Base-by-base conservation (phyloP, 2,329 filamentous ascomycete species). In the Paraphaeosphaeria sporulosa region DNA sequence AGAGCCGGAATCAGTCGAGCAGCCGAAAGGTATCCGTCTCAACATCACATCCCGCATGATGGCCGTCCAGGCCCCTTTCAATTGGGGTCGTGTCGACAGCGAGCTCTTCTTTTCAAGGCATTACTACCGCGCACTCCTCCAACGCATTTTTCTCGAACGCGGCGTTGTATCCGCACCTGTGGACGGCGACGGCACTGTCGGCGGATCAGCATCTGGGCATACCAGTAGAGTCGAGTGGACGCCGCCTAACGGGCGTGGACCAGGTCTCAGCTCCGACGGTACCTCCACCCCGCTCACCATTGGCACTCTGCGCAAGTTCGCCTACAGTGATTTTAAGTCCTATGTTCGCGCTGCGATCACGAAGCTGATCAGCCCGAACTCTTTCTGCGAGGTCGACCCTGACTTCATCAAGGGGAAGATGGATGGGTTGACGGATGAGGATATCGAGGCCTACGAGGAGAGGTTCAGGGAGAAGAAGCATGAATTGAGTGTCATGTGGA, bases 1-100 rank as follows among this genome's bases (percentile, higher is more conserved):
- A 17, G 50, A 43, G 1, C 25, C 51, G 13, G 17, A 9, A 7
- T 47, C 60, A 44, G 59, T 59, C 4, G 19, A 57, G 32, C 42
- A 61, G 30, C 63, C 71, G 6, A 65, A 77, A 25, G 93, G 93
- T 2, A 84, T 98, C 49, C 86, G 92, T 25, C 84, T 98, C 59
- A 98, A 99, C 78, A 97, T 98, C 73, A 99, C 95, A 4, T 93
- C 95, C 0, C 88, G 95, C 47, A 97, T 97, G 90, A 97, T 98
- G 94, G 94, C 94, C 2, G 94, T 96, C 52, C 95, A 99, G 80
- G 95, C 95, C 8, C 94, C 95, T 1, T 85, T 89, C 61, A 99
- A 99, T 80, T 99, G 95, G 95, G 91, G 90, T 2, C 82, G 84
- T 25, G 82, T 85, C 30, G 94, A 97, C 62, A 96, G 92, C 74